Conservation (phyloP, 2,329 filamentous ascomycete genomes). For the Colletotrichum karsti region DNA sequence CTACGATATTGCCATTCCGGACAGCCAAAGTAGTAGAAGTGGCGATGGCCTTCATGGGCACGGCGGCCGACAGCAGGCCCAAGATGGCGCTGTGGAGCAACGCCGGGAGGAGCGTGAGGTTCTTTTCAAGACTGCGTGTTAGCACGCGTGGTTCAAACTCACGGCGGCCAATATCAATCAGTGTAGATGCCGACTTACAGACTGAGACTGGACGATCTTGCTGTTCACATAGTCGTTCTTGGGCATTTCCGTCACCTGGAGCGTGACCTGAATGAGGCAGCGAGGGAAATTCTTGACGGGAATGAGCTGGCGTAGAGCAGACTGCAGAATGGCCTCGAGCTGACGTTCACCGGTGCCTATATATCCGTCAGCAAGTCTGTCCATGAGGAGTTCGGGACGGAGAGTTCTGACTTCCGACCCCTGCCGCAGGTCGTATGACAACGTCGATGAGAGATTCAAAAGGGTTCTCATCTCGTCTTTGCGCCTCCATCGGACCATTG, state of each 20-base stretch:
- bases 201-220: slow-evolving; percentile 66
- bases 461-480: slow-evolving; percentile 87
- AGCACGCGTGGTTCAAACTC: slow-evolving; percentile 7
- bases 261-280: slow-evolving; percentile 79
- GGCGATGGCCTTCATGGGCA: slow-evolving; percentile 80
- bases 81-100: slow-evolving; percentile 83
- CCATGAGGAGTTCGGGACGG: slow-evolving; percentile 1
- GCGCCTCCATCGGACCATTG: slow-evolving; percentile 92
- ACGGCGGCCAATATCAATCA: not conserved
- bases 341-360: slow-evolving; percentile 79
- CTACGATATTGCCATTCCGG: slow-evolving; percentile 51
- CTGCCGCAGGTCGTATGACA: slow-evolving; percentile 84
- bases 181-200: slow-evolving; percentile 54
- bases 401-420: slow-evolving; percentile 75
- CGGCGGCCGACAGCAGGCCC: slow-evolving; percentile 81
- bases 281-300: slow-evolving; percentile 80
- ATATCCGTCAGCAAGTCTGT: slow-evolving; percentile 32
- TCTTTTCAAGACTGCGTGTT: slow-evolving; percentile 54
- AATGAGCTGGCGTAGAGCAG: slow-evolving; percentile 77
- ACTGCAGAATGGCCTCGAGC: slow-evolving; percentile 79
- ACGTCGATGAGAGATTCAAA: slow-evolving; percentile 93
- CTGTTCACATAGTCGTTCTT: slow-evolving; percentile 71
- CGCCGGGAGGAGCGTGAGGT: slow-evolving; percentile 81
- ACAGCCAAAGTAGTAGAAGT: slow-evolving; percentile 73
- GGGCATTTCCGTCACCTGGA: slow-evolving; percentile 78